Evolutionary conservation across 352 stramenopile genomes (phyloP).

Genomic region (Phytophthora hibernalis): DNA sequence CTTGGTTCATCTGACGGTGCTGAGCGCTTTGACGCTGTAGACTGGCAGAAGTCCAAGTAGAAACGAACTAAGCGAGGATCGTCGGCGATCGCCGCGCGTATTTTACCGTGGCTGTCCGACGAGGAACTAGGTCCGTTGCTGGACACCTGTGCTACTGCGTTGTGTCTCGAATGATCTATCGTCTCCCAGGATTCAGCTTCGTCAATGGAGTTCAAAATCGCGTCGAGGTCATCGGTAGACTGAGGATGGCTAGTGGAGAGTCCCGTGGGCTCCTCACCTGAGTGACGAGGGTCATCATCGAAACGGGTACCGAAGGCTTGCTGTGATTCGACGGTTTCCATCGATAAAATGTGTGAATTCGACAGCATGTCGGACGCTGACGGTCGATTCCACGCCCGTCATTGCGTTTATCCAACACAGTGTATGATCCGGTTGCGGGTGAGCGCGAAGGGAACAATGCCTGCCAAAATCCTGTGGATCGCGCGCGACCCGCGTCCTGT

Average conservation of each 20-base stretch:
- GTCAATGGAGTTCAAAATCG: background rate
- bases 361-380: slow-evolving; percentile 11
- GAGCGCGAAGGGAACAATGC: background rate
- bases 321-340: background rate
- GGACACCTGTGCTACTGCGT: no score
- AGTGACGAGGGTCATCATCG: slow-evolving; percentile 6
- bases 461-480: background rate
- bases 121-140: no score
- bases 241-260: no score
- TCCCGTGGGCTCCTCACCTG: background rate
- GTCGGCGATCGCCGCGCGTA: background rate
- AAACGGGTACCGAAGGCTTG: background rate
- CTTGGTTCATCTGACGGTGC: background rate
- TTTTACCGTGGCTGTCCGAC: background rate
- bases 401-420: slow-evolving; percentile 4
- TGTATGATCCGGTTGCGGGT: slow-evolving; percentile 2
- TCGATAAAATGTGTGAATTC: slow-evolving; percentile 13
- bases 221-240: background rate
- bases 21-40: background rate
- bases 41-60: background rate
- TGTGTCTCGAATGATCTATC: no score
- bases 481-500: background rate
- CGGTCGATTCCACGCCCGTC: background rate
- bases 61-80: slow-evolving; percentile 1
- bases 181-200: no score